Base-by-base conservation (phyloP, 192 early-diverging fungal species). In the Coemansia sp. region DNA sequence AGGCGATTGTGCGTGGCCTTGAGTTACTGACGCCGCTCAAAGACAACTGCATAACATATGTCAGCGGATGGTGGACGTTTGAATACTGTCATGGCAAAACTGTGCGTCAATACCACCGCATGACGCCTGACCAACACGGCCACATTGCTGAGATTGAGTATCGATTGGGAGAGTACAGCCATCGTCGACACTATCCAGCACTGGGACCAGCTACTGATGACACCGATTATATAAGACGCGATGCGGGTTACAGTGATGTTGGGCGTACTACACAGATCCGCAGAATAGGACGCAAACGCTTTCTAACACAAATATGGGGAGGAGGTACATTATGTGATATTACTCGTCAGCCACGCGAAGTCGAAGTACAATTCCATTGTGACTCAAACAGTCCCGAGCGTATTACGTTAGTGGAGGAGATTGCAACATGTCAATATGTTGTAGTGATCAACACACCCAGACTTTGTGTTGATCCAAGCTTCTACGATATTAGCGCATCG, bases 341-440 rank as follows among this genome's bases (percentile, higher is more conserved):
- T 6, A 95, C 88, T 6, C 81, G 87, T 2, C 72, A 80, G 61
- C 85, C 84, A 26, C 82, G 94, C 34, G 76, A 78, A 2, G 78
- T 94, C 16, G 88, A 94, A 63, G 78, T 96, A 21, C 89, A 90
- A 87, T 96, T 87, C 73, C 91, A 93, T 68, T 96, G 94, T 70
- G 87, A 86, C 55, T 57, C 78, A 5, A 69, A 85, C 27, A 54
- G 66, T 14, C 58, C 65, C 1, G 89, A 92, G 27, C 82, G 86
- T 32, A 88, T 96, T 54, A 72, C 85, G 2, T 58, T 70, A 1
- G 84, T 92, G 22, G 75, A 78, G 8, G 94, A 96, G 67, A 62
- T 81, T 0, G 67, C 85, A 4, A 83, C 82, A 0, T 96, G 94
- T 73, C 74, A 84, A 41, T 96, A 96, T 55, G 81, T 88, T 7